Conservation (phyloP, 208 protist species). For the Trypanosomatidae sp. region DNA sequence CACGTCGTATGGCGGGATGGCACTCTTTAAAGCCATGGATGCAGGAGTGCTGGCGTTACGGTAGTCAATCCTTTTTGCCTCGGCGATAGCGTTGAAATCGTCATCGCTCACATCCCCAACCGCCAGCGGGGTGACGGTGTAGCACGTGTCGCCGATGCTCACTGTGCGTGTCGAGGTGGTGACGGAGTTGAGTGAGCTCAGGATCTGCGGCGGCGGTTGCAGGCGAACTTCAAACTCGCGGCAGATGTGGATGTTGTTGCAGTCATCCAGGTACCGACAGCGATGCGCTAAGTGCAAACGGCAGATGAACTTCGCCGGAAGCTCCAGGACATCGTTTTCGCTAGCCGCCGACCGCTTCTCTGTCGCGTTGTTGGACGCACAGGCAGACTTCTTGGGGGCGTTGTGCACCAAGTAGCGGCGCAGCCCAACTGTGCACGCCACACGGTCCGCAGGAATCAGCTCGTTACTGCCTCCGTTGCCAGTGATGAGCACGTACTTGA, state of each 20-base stretch:
- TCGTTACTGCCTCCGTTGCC: constrained; percentile 65
- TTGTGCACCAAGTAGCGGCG: constrained; percentile 83
- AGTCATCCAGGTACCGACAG: constrained; percentile 90
- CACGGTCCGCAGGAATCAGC: constrained; percentile 68
- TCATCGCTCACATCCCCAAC: constrained; percentile 74
- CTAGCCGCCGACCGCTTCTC: constrained; percentile 25
- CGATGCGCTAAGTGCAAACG: constrained; percentile 84
- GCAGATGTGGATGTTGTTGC: constrained; percentile 93
- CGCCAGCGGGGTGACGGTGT: constrained; percentile 63
- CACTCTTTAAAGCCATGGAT: constrained; percentile 11
- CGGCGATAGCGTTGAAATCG: constrained; percentile 63
- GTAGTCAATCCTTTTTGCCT: constrained; percentile 45
- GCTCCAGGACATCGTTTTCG: constrained; percentile 50
- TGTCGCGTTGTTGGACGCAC: not conserved
- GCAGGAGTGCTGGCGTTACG: constrained; percentile 21
- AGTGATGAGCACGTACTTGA: constrained; percentile 67
- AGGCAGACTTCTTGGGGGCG: constrained; percentile 32
- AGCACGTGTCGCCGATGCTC: constrained; percentile 72
- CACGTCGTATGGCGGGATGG: constrained; percentile 17
- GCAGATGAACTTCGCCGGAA: constrained; percentile 86
- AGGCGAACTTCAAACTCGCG: constrained; percentile 79
- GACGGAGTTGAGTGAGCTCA: constrained; percentile 47
- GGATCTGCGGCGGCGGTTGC: constrained; percentile 70
- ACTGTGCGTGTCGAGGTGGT: constrained; percentile 59
- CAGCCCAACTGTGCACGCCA: constrained; percentile 83